Base-by-base conservation (phyloP, 1,284 basidiomycete species). In the Volvariella volvacea region DNA sequence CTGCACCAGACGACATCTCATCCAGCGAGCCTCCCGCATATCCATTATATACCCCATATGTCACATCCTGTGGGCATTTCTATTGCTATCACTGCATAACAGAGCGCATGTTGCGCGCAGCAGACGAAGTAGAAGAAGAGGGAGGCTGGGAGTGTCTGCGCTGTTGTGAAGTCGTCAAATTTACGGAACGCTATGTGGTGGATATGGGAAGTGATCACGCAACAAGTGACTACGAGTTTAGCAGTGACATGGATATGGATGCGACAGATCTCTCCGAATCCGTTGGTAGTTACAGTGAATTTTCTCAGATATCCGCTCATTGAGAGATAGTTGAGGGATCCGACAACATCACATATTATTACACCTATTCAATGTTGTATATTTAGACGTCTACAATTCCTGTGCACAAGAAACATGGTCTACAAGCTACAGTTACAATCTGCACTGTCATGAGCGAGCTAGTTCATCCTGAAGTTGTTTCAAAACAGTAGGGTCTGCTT, bases 21-120 rank as follows among this genome's bases (percentile, higher is more conserved):
- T 22, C 48, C 17, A 55, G 61, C 19, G 73, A 72, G 43, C 65
- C 76, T 17, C 79, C 83, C 0, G 53, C 67, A 15, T 73, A 80
- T 56, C 80, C 84, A 1, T 73, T 89, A 47, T 68, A 81, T 53
- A 86, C 75, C 22, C 80, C 88, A 0, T 91, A 90, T 55, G 62
- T 79, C 46, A 76, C 85, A 7, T 83, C 84, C 12, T 91, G 88
- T 51, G 83, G 80, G 10, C 88, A 93, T 60, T 61, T 76, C 8
- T 95, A 91, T 65, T 94, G 92, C 62, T 95, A 94, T 61, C 81
- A 85, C 55, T 95, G 92, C 62, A 71, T 94, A 22, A 77, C 88
- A 9, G 86, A 88, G 54, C 80, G 82, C 46, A 78, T 95, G 67
- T 73, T 89, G 53, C 81, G 78, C 25, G 72, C 74, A 0, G 77